Percentiles rank a stretch among this genome's conserved stretches.
Conservation (phyloP, 306 rosid genomes). For the Medicago ruthenica region DNA sequence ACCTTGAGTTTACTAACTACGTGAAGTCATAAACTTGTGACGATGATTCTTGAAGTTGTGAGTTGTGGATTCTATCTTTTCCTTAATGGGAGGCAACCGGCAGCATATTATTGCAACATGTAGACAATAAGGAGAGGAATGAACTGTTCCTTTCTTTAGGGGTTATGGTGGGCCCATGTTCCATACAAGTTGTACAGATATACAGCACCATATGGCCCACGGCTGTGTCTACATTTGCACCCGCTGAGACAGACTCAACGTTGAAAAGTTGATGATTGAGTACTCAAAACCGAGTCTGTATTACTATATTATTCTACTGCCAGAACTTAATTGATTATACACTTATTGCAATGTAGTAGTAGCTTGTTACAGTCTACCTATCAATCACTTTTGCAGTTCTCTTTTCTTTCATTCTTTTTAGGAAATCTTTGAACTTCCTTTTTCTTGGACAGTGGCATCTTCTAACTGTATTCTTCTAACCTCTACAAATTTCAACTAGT, state of each 20-base stretch:
- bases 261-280: slow-evolving; percentile 40
- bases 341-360: slow-evolving; percentile 33
- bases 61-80: background rate
- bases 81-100: slow-evolving; percentile 23
- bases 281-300: slow-evolving; percentile 30
- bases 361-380: slow-evolving; percentile 13
- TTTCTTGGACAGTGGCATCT: slow-evolving; percentile 10
- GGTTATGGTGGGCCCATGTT: slow-evolving; percentile 48
- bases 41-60: too few relatives aligned
- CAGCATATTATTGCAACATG: slow-evolving; percentile 4
- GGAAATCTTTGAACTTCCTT: slow-evolving; percentile 33
- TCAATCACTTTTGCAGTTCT: slow-evolving; percentile 26
- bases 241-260: background rate
- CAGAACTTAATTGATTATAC: slow-evolving; percentile 28
- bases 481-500: slow-evolving; percentile 1
- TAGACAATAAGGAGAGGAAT: slow-evolving; percentile 10
- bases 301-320: slow-evolving; percentile 33
- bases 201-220: slow-evolving; percentile 31
- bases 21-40: too few relatives aligned
- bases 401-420: slow-evolving; percentile 30
- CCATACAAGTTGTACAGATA: slow-evolving; percentile 40
- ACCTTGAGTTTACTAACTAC: too few relatives aligned
- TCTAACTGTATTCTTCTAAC: background rate
- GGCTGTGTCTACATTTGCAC: slow-evolving; percentile 16
- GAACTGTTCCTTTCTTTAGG: slow-evolving; percentile 23